A percentile compares a stretch with the other conserved stretches of the same genome.
Evolutionary conservation across 2,329 filamentous ascomycete species (phyloP).

Genomic region (Cordyceps tenuipes): DNA sequence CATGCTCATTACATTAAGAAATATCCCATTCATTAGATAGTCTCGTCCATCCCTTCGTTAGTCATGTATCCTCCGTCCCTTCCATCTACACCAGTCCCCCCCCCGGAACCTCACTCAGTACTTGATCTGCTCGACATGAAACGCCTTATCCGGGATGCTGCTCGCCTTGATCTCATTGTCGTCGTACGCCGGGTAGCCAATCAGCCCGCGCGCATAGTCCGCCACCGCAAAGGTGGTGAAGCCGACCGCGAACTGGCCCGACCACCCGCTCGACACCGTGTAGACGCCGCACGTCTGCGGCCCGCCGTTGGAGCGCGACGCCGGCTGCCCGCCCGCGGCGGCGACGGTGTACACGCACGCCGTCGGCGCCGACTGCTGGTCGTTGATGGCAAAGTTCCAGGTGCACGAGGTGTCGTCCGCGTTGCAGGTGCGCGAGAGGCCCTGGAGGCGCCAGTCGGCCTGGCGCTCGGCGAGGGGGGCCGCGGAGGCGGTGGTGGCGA

Average conservation of each 20-base stretch:
- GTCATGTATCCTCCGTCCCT: constrained; percentile 18
- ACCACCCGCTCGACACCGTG: constrained; percentile 47
- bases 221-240: constrained; percentile 47
- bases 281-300: constrained; percentile 39
- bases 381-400: constrained; percentile 37
- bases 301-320: constrained; percentile 30
- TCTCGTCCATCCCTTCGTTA: too few relatives aligned
- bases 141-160: constrained; percentile 18
- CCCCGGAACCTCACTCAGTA: neutral
- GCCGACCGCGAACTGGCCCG: constrained; percentile 44
- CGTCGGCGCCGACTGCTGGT: constrained; percentile 24
- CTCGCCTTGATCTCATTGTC: constrained; percentile 40
- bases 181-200: constrained; percentile 45
- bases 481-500: constrained; percentile 28
- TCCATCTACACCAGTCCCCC: too few relatives aligned
- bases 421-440: constrained; percentile 33
- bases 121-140: neutral
- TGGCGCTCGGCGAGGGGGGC: constrained; percentile 33
- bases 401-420: constrained; percentile 30
- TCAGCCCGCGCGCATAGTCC: constrained; percentile 33
- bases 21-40: too few relatives aligned
- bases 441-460: constrained; percentile 35
- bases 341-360: constrained; percentile 32
- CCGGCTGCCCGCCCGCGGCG: constrained; percentile 26
- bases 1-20: too few relatives aligned